Evolutionary conservation across 169 alveolate species (phyloP).

Genomic region (Plasmodium gonderi): DNA sequence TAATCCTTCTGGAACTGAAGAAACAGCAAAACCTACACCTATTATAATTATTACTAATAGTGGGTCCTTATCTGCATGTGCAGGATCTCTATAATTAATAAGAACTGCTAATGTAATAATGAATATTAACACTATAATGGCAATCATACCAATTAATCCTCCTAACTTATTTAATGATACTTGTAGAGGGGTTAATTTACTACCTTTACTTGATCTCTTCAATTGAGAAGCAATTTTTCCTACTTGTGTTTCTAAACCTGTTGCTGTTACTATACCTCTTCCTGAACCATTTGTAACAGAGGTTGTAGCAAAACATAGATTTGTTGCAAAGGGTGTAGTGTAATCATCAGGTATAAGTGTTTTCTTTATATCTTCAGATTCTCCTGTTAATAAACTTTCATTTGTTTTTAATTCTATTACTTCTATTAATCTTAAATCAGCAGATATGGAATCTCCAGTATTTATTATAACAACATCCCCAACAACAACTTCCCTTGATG

Average conservation of each 20-base stretch:
- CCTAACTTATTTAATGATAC: conserved; percentile 96
- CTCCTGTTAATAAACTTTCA: conserved; percentile 96
- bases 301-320: conserved; percentile 94
- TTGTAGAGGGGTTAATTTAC: conserved; percentile 94
- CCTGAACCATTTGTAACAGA: conserved; percentile 94
- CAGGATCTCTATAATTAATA: conserved; percentile 95
- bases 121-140: conserved; percentile 88
- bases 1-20: conserved; percentile 99
- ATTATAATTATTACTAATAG: conserved; percentile 77
- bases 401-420: conserved; percentile 92
- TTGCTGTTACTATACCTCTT: conserved; percentile 91
- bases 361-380: conserved; percentile 90
- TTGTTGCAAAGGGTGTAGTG: conserved; percentile 88
- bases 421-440: conserved; percentile 93
- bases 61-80: conserved; percentile 87
- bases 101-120: conserved; percentile 73
- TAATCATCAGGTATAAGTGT: conserved; percentile 82
- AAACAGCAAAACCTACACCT: conserved; percentile 99
- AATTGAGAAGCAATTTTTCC: conserved; percentile 96
- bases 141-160: conserved; percentile 92
- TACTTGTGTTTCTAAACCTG: conserved; percentile 95
- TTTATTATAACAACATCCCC: conserved; percentile 93
- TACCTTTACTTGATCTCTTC: conserved; percentile 86
- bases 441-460: conserved; percentile 95
- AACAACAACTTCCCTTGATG: conserved; percentile 92